A percentile compares a stretch with the other conserved stretches of the same genome.
Conservation (phyloP, 352 stramenopile genomes). For the Phytophthora meadii region DNA sequence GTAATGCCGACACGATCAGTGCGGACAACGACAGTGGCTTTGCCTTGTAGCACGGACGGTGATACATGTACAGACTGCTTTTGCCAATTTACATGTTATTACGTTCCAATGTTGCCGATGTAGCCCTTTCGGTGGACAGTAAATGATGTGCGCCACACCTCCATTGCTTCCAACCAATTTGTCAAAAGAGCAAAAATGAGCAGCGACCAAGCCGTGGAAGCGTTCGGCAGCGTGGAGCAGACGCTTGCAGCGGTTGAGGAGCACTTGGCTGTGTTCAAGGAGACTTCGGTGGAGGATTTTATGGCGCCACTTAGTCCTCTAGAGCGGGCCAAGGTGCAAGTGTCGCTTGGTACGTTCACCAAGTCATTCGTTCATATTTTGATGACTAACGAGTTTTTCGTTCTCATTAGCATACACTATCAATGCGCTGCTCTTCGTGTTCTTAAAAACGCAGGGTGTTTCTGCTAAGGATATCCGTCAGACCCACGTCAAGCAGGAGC, state of each 20-base stretch:
- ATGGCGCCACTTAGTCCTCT: constrained; percentile 64
- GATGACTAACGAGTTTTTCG: constrained; percentile 8
- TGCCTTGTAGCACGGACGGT: constrained; percentile 22
- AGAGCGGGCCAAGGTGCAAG: constrained; percentile 85
- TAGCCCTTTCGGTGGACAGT: constrained; percentile 1
- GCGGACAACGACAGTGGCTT: constrained; percentile 17
- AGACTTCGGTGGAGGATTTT: constrained; percentile 65
- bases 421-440: constrained; percentile 89
- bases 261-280: constrained; percentile 67
- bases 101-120: neutral
- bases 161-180: constrained; percentile 26
- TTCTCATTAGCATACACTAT: constrained; percentile 86
- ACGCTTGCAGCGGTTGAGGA: constrained; percentile 80
- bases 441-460: constrained; percentile 88
- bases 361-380: neutral
- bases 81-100: too few species aligned
- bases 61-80: neutral
- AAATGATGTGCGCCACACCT: constrained; percentile 25
- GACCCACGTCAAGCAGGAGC: constrained; percentile 91
- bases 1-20: constrained; percentile 1
- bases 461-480: constrained; percentile 89
- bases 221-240: constrained; percentile 79
- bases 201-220: constrained; percentile 70
- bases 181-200: constrained; percentile 29
- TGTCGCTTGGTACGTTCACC: constrained; percentile 71